These are phyloP conservation scores for Neoascochyta sp. DNA, from an alignment of 2,329 filamentous ascomycete genomes.

Conservation along the genomic window DNA sequence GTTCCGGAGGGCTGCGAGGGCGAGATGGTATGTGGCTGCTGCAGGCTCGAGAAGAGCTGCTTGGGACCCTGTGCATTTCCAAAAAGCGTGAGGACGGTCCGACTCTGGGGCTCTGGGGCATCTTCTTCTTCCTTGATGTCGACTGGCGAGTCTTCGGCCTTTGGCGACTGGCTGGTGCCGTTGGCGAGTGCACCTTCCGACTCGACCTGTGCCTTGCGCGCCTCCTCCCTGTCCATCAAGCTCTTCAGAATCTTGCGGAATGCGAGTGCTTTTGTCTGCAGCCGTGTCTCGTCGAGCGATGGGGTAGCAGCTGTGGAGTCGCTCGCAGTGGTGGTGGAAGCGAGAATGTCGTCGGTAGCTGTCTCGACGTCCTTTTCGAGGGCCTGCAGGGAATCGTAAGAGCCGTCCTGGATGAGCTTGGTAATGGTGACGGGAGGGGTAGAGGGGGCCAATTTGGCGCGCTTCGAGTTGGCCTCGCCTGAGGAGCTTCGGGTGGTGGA, in stretches of 20 bases:
- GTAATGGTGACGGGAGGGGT: conserved; percentile 35
- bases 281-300: conserved; percentile 34
- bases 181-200: conserved; percentile 6
- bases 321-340: too few relatives aligned
- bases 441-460: conserved; percentile 41
- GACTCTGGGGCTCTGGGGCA: conserved; percentile 39
- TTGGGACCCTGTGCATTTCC: conserved; percentile 70
- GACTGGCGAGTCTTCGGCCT: conserved; percentile 13
- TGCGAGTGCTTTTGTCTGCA: conserved; percentile 32
- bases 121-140: conserved; percentile 15
- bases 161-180: conserved; percentile 6
- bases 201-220: conserved; percentile 12
- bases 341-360: conserved; percentile 40
- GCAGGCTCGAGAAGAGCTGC: conserved; percentile 83
- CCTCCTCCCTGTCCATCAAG: conserved; percentile 29
- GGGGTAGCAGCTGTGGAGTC: conserved; percentile 23
- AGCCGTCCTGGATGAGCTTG: conserved; percentile 35
- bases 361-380: conserved; percentile 43
- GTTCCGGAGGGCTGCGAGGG: conserved; percentile 34
- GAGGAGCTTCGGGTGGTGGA: conserved; percentile 29
- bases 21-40: conserved; percentile 47
- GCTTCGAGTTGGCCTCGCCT: conserved; percentile 45
- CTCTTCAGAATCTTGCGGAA: conserved; percentile 32
- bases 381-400: conserved; percentile 43
- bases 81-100: conserved; percentile 69